Evolutionary conservation across 139 green algal species (phyloP).

Genomic region (Dunaliella sp.): DNA sequence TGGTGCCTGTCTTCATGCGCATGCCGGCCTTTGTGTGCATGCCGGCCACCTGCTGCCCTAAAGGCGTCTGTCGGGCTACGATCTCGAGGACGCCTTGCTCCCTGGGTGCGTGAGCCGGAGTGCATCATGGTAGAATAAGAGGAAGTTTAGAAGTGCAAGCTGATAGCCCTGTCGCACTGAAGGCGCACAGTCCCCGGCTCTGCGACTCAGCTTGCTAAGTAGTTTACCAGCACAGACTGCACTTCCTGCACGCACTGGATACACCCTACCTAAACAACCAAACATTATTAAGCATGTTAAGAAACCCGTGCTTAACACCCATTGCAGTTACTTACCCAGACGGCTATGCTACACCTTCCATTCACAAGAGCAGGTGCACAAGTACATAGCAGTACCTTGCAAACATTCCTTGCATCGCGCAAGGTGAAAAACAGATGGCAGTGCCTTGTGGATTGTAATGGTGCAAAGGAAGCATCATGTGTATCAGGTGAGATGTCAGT

Average conservation of each 20-base stretch:
- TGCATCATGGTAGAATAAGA: background rate
- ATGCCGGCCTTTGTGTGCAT: background rate
- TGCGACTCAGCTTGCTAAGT: background rate
- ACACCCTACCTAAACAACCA: too few relatives aligned
- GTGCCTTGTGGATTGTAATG: background rate
- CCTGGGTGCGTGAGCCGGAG: background rate
- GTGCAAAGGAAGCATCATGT: background rate
- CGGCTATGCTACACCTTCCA: too few relatives aligned
- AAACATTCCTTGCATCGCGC: too few relatives aligned
- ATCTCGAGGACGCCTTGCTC: background rate
- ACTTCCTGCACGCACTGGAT: too few relatives aligned
- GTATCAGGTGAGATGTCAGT: background rate
- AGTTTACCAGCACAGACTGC: background rate
- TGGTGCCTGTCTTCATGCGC: background rate
- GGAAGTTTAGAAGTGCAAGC: background rate
- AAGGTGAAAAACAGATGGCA: background rate
- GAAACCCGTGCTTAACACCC: too few relatives aligned
- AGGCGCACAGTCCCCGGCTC: too few relatives aligned
- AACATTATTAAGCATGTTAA: too few relatives aligned
- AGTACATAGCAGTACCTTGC: too few relatives aligned
- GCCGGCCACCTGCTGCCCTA: background rate
- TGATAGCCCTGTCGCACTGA: too few relatives aligned
- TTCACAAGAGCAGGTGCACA: too few relatives aligned
- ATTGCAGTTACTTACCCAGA: too few relatives aligned
- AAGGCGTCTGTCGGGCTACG: background rate